A percentile compares a stretch with the other conserved stretches of the same genome.
These are phyloP conservation scores for Colletotrichum horii DNA, from an alignment of 2,329 filamentous ascomycete genomes.

Conservation along the genomic window DNA sequence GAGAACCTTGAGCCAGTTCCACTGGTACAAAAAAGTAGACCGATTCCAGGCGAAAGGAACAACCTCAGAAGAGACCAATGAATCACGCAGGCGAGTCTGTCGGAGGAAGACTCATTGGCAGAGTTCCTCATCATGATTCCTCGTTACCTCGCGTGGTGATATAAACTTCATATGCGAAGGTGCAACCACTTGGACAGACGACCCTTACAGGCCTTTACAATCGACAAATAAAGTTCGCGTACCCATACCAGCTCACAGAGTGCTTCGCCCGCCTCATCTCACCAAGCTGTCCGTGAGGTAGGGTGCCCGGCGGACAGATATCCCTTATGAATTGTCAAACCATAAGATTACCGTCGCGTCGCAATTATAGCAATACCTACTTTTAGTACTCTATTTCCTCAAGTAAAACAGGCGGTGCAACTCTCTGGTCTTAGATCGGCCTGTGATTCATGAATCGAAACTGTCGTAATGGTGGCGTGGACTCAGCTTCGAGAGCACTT, in stretches of 20 bases:
- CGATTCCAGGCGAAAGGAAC: no score
- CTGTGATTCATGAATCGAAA: neutral
- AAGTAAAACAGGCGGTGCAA: neutral
- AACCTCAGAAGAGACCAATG: no score
- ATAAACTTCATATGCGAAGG: neutral
- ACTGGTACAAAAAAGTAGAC: no score
- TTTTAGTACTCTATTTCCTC: neutral
- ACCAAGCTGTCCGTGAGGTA: neutral
- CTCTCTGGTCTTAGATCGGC: neutral
- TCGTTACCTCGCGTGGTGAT: neutral
- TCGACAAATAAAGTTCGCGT: neutral
- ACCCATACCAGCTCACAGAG: neutral
- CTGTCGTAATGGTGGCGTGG: neutral
- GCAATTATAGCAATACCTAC: neutral
- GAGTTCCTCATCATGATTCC: no score
- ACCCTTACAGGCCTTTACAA: neutral
- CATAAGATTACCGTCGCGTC: neutral
- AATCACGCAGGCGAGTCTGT: no score
- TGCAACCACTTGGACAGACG: neutral
- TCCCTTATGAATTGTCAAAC: neutral
- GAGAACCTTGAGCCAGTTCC: no score
- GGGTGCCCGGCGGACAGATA: neutral
- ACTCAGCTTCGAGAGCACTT: neutral
- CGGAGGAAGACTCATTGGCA: no score
- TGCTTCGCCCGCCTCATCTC: neutral